Evolutionary conservation across 495 filamentous ascomycete species (phyloP), one percentile per base, ranked within the genome.

Genomic region (Mytilinidion resinicola): DNA sequence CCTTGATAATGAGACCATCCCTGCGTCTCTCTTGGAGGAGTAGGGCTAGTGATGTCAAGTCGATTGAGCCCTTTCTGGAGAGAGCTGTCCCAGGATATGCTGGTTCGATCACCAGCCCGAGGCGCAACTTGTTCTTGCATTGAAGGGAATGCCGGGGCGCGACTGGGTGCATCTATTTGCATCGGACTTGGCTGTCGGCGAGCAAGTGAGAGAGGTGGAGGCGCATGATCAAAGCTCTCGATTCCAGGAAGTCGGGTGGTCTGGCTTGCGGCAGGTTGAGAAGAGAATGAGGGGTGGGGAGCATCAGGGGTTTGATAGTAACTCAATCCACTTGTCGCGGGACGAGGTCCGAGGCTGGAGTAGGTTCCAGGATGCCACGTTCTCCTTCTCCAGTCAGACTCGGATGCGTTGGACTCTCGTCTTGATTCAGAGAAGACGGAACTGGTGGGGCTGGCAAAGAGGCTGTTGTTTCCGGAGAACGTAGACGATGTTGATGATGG

Each of bases 311-410:
- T 86, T 69, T 82, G 83, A 63, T 82, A 80, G 63, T 76, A 81
- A 57, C 70, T 78, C 57, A 82, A 64, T 21, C 76, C 79, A 71
- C 76, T 89, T 61, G 77, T 90, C 59, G 65, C 84, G 69, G 72
- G 85, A 56, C 75, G 82, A 69, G 71, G 80, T 17, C 64, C 64
- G 48, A 68, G 75, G 33, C 69, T 72, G 9, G 76, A 74, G 67
- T 85, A 85, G 0, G 84, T 87, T 25, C 88, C 87, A 4, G 89
- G 89, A 74, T 96, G 91, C 91, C 91, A 96, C 8, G 91, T 96
- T 48, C 90, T 78, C 56, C 91, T 75, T 59, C 89, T 83, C 81
- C 84, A 85, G 49, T 91, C 87, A 20, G 88, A 84, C 58, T 92
- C 89, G 2, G 20, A n/a, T n/a, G 82, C 76, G 1, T 80, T 76